phyloP scores from a whole-genome alignment of 2,329 filamentous ascomycete genomes.

The Arthroderma sp. region DNA sequence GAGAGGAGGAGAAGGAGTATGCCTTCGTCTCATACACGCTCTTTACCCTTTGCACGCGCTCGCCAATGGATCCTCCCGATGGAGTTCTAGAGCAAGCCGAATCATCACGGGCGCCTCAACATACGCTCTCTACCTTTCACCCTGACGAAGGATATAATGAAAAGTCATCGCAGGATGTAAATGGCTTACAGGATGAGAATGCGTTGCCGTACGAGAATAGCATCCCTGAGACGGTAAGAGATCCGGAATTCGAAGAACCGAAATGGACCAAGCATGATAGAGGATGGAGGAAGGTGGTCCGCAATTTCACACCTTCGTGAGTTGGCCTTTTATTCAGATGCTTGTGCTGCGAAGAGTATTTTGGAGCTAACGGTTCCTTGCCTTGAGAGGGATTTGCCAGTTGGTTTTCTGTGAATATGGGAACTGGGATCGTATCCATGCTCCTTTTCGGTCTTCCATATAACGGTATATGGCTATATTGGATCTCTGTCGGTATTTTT shows the following conservation, averaged over 20 bases:
- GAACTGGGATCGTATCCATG: slow-evolving; percentile 30
- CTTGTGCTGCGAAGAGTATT: background rate
- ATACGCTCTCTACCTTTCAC: too few species aligned
- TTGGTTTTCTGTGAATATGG: slow-evolving; percentile 32
- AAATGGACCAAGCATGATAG: slow-evolving; percentile 7
- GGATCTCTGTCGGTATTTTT: slow-evolving; percentile 26
- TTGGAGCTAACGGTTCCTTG: background rate
- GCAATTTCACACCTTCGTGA: slow-evolving; percentile 18
- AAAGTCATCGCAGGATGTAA: too few species aligned
- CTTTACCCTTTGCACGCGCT: too few species aligned
- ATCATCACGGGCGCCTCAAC: too few species aligned
- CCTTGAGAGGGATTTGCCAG: slow-evolving; percentile 10
- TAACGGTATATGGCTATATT: slow-evolving; percentile 27
- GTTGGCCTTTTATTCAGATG: background rate
- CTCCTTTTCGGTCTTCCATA: slow-evolving; percentile 26
- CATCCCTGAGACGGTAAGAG: background rate
- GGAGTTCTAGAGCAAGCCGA: too few species aligned
- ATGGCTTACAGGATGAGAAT: too few species aligned
- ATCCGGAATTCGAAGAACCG: slow-evolving; percentile 3
- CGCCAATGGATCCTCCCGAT: too few species aligned
- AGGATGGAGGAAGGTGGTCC: slow-evolving; percentile 14
- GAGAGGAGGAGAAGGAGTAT: too few species aligned
- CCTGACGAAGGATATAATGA: too few species aligned
- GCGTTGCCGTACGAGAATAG: too few species aligned
- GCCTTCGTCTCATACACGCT: too few species aligned